phyloP scores from a whole-genome alignment of 2,329 filamentous ascomycete genomes.

The Penicillium palitans region DNA sequence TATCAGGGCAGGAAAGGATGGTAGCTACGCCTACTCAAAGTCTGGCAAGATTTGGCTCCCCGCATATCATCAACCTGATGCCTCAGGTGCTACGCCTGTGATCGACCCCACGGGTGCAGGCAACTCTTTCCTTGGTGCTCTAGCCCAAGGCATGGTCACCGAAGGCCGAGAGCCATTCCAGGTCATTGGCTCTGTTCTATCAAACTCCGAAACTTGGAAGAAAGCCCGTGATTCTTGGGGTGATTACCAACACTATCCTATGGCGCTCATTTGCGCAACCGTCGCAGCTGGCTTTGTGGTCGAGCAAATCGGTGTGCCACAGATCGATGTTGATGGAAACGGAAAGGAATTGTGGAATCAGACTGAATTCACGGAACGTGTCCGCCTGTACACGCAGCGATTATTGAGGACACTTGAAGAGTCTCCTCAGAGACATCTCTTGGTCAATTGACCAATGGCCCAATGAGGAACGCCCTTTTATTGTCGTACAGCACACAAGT shows the following conservation, averaged over 20 bases:
- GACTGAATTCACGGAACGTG: constrained; percentile 45
- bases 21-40: constrained; percentile 51
- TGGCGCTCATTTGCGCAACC: constrained; percentile 74
- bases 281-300: constrained; percentile 90
- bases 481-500: constrained; percentile 41
- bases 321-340: constrained; percentile 30
- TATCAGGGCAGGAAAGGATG: constrained; percentile 63
- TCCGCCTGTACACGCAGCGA: constrained; percentile 47
- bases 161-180: constrained; percentile 34
- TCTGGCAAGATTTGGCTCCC: constrained; percentile 65
- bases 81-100: constrained; percentile 50
- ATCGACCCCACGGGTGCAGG: constrained; percentile 94
- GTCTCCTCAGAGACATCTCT: constrained; percentile 39
- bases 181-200: constrained; percentile 34
- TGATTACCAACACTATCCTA: constrained; percentile 52
- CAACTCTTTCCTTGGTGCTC: constrained; percentile 76
- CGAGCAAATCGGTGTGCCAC: constrained; percentile 85
- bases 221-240: constrained; percentile 46
- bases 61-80: constrained; percentile 62
- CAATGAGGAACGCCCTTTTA: constrained; percentile 40
- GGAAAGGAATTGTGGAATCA: constrained; percentile 48
- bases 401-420: constrained; percentile 43
- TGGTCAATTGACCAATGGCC: constrained; percentile 36
- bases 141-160: constrained; percentile 58
- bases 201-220: constrained; percentile 58